Base-by-base conservation (phyloP, 2,329 filamentous ascomycete species). In the Colletotrichum tanaceti region DNA sequence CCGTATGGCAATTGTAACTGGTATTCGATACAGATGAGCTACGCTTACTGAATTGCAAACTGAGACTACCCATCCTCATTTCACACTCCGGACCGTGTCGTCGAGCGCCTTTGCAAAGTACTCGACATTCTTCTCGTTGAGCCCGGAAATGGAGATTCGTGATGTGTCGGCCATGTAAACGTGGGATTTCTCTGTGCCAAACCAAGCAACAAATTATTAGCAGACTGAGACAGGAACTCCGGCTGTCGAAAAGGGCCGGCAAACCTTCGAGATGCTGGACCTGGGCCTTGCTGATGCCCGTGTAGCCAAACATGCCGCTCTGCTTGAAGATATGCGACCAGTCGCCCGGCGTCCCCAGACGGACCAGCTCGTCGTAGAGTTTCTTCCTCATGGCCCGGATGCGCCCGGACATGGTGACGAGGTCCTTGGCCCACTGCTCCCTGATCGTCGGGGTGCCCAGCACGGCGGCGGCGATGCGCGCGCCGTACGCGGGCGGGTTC, bases 271-370 rank as follows among this genome's bases (percentile, higher is more conserved):
- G 68, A 1, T 71, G 67, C 4, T 70, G 70, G 10, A 88, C 84
- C 71, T 87, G 85, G 4, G 75, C 68, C 67, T 84, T 81, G 5
- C 70, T 82, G 68, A 89, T 75, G 0, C 86, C 86, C 0, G 85
- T 85, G 65, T 78, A 81, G 0, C 76, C 77, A 71, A 82, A 82
- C 80, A 82, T 82, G 35, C 80, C 79, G 13, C 72, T 78, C 62
- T 82, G 79, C 22, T 74, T 74, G 0, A 78, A 71, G 9, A 82
- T 73, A 49, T 80, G 78, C 1, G 73, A 72, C 80, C 80, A 82
- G 28, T 76, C 70, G 0, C 79, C 79, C 0, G 80, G 80, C 0
- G 79, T 78, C 4, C 73, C 61, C 4, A 79, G 70, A 4, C 69
- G 66, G 1, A 72, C 58, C 4, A 82, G 71, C 55, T 77, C 76